A percentile compares a stretch with the other conserved stretches of the same genome.
Conservation (phyloP, 352 stramenopile genomes). For the Phytophthora vignae region DNA sequence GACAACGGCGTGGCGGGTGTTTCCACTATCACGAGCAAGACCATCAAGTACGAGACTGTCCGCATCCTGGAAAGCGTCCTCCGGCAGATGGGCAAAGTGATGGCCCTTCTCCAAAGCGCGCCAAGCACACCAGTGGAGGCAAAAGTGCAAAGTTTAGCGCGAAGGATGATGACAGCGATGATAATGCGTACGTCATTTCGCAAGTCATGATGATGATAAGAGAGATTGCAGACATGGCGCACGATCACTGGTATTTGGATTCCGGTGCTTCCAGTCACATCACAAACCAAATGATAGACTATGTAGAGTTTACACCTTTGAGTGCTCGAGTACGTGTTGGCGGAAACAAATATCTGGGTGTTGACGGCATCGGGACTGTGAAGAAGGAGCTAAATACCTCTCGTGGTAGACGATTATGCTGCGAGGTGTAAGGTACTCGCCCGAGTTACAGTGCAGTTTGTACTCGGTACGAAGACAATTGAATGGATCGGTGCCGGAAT, state of each 20-base stretch:
- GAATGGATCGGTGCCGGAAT: background rate
- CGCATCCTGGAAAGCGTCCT: background rate
- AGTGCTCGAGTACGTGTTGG: slow-evolving; percentile 7
- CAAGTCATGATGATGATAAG: slow-evolving; percentile 17
- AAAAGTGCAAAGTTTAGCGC: slow-evolving; percentile 8
- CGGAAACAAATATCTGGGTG: slow-evolving; percentile 6
- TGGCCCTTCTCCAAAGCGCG: background rate
- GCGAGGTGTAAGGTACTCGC: slow-evolving; percentile 2
- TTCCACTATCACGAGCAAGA: background rate
- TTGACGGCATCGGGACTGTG: slow-evolving; percentile 16
- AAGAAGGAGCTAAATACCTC: slow-evolving; percentile 12
- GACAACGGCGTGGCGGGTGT: background rate
- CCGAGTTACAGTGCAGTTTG: background rate
- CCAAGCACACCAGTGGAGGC: background rate
- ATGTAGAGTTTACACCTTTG: slow-evolving; percentile 14
- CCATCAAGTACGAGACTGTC: background rate
- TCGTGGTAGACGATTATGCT: background rate
- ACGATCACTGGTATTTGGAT: slow-evolving; percentile 19
- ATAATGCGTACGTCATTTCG: slow-evolving; percentile 9
- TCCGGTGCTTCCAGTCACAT: slow-evolving; percentile 21
- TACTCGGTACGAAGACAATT: slow-evolving; percentile 8
- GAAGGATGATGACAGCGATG: slow-evolving; percentile 24
- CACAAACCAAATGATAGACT: slow-evolving; percentile 12
- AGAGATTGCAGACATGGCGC: slow-evolving; percentile 1
- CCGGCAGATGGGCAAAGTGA: background rate